Conservation (phyloP, 768 basidiomycete species). For the Boletellus ananiceps region DNA sequence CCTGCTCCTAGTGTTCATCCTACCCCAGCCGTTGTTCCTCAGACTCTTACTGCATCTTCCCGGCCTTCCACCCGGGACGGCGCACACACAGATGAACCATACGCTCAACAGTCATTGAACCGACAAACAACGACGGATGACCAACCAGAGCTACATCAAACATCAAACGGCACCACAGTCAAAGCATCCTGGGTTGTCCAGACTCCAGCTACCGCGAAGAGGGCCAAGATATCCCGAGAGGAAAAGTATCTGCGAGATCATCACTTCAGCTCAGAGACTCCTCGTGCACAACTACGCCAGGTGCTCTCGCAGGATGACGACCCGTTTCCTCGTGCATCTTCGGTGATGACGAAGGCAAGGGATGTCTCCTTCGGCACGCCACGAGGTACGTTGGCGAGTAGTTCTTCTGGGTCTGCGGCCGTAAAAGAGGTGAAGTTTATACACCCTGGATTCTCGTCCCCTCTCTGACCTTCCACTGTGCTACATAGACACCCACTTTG, state of each 20-base stretch:
- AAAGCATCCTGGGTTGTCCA: slow-evolving; percentile 33
- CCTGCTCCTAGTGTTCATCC: slow-evolving; percentile 18
- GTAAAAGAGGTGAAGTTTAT: slow-evolving; percentile 25
- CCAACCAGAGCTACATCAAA: slow-evolving; percentile 11
- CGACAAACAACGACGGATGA: slow-evolving; percentile 8
- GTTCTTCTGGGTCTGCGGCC: slow-evolving; percentile 20
- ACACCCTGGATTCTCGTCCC: not conserved
- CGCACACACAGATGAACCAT: slow-evolving; percentile 4
- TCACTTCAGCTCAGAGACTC: slow-evolving; percentile 16
- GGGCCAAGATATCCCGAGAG: slow-evolving; percentile 19
- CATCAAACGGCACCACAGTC: slow-evolving; percentile 20
- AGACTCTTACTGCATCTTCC: slow-evolving; percentile 19
- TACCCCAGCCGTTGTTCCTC: slow-evolving; percentile 22
- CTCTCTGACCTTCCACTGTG: slow-evolving; percentile 8
- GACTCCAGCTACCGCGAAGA: slow-evolving; percentile 22
- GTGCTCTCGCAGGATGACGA: slow-evolving; percentile 30
- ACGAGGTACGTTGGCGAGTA: slow-evolving; percentile 18
- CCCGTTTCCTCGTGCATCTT: slow-evolving; percentile 21
- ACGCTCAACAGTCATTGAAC: slow-evolving; percentile 10
- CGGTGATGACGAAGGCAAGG: slow-evolving; percentile 26
- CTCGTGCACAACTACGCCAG: slow-evolving; percentile 28
- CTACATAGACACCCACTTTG: slow-evolving; percentile 17
- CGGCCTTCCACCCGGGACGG: slow-evolving; percentile 26
- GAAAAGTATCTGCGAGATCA: slow-evolving; percentile 28
- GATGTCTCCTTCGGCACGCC: slow-evolving; percentile 20